phyloP scores from a whole-genome alignment of 2,329 filamentous ascomycete genomes.

The Fusarium pseudograminearum region DNA sequence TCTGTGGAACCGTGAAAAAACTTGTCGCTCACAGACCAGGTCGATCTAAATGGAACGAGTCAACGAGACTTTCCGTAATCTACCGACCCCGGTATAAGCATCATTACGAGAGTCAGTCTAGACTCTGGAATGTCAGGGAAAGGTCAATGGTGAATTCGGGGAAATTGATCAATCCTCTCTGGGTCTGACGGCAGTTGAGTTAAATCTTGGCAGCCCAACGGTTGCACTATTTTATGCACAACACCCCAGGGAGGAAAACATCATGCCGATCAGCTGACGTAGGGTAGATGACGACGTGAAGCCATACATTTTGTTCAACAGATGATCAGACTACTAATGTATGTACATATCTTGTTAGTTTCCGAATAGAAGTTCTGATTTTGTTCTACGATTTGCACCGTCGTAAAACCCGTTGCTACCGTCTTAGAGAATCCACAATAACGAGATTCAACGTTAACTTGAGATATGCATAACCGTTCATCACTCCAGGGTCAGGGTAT shows the following conservation, averaged over 20 bases:
- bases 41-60: slow-evolving; percentile 34
- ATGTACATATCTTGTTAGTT: too few relatives aligned
- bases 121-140: not conserved
- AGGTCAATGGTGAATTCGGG: not conserved
- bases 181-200: slow-evolving; percentile 9
- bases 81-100: slow-evolving; percentile 18
- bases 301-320: not conserved
- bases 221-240: not conserved
- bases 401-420: too few relatives aligned
- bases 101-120: slow-evolving; percentile 3
- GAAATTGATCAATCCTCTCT: not conserved
- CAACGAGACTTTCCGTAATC: slow-evolving; percentile 22
- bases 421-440: not conserved
- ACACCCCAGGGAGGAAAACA: not conserved
- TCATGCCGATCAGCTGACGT: slow-evolving; percentile 7
- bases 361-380: not conserved
- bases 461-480: not conserved
- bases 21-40: slow-evolving; percentile 14
- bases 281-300: slow-evolving; percentile 7
- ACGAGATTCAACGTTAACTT: not conserved
- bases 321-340: too few relatives aligned
- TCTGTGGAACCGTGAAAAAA: slow-evolving; percentile 19
- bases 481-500: not conserved
- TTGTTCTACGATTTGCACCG: not conserved
- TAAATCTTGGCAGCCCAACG: not conserved